Conservation (phyloP, 148 eudicot genomes). For the Chenopodium quinoa region DNA sequence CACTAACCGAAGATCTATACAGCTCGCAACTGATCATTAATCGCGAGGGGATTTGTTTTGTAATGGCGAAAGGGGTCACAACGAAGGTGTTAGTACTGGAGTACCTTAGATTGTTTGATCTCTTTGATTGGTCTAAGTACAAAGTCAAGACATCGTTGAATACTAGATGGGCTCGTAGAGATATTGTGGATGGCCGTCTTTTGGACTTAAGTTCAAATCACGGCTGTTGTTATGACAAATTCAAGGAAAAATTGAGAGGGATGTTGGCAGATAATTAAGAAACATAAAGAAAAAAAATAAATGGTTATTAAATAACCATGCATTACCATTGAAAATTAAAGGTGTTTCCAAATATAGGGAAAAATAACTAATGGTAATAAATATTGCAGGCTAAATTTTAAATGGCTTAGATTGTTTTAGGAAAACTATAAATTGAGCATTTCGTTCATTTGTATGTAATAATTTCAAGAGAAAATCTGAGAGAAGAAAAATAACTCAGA, state of each 20-base stretch:
- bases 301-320: no score
- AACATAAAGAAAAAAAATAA: no score
- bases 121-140: conserved; percentile 13
- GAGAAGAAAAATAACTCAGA: no score
- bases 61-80: neutral
- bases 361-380: no score
- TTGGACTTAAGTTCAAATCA: neutral
- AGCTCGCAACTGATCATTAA: conserved; percentile 7
- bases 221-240: neutral
- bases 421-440: no score
- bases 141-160: neutral
- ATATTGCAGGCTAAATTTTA: no score
- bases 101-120: conserved; percentile 7
- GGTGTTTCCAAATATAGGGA: no score
- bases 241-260: neutral
- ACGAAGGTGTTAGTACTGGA: neutral
- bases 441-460: no score
- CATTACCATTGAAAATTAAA: no score
- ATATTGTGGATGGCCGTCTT: neutral
- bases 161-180: conserved; percentile 8
- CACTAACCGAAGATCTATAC: neutral
- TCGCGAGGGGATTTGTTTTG: neutral
- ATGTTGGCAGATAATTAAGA: neutral
- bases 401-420: no score
- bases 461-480: no score